Evolutionary conservation across 148 eudicot genomes (phyloP).

Genomic region (Selenicereus undatus): DNA sequence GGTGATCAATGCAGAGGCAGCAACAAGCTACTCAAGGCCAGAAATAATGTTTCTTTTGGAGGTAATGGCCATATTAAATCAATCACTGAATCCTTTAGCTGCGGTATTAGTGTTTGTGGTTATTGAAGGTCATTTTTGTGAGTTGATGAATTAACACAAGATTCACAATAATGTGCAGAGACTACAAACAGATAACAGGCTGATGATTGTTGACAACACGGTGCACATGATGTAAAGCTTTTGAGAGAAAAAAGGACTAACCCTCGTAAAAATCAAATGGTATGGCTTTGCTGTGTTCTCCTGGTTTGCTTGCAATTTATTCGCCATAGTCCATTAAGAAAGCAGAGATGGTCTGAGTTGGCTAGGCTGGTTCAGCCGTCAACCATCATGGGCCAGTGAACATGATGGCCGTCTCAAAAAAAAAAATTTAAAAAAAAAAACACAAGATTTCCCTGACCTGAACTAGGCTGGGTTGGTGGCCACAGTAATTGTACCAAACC

Average conservation of each 20-base stretch:
- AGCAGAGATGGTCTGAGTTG: neutral
- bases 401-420: too few species aligned
- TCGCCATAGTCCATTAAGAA: neutral
- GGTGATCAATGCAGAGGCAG: constrained; percentile 58
- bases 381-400: neutral
- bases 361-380: neutral
- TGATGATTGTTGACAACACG: constrained; percentile 40
- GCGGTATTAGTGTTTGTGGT: neutral
- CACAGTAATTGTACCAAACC: too few species aligned
- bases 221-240: constrained; percentile 44
- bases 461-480: too few species aligned
- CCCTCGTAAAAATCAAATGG: constrained; percentile 8
- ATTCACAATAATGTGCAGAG: constrained; percentile 31
- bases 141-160: constrained; percentile 5
- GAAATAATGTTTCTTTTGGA: constrained; percentile 64
- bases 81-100: neutral
- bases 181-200: constrained; percentile 45
- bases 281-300: neutral
- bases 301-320: neutral
- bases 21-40: constrained; percentile 54
- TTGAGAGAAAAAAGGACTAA: neutral
- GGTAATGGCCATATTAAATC: constrained; percentile 35
- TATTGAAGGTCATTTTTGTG: neutral
- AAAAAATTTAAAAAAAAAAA: too few species aligned
- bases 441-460: too few species aligned